Evolutionary conservation across 768 basidiomycete species (phyloP).

Genomic region (Coprinopsis sp.): DNA sequence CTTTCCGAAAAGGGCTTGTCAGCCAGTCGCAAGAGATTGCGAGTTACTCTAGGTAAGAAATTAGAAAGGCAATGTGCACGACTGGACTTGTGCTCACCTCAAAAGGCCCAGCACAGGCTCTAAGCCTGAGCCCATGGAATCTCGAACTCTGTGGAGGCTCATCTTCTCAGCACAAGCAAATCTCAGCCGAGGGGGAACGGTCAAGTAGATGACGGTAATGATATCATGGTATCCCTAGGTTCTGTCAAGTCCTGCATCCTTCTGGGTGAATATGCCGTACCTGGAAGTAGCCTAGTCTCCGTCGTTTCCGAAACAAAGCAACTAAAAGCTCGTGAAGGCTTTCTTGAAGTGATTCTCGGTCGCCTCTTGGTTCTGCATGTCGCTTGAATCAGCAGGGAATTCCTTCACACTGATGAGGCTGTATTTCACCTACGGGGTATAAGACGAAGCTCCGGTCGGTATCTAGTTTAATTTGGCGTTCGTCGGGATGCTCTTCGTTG

Average conservation of each 20-base stretch:
- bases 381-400: neutral
- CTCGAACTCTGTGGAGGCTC: constrained; percentile 73
- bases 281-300: constrained; percentile 80
- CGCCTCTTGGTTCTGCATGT: constrained; percentile 19
- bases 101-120: constrained; percentile 83
- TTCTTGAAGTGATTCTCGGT: constrained; percentile 55
- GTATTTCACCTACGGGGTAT: constrained; percentile 76
- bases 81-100: constrained; percentile 38
- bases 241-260: neutral
- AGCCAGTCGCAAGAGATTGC: constrained; percentile 63
- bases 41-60: constrained; percentile 66
- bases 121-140: constrained; percentile 82
- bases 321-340: constrained; percentile 72
- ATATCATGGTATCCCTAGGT: constrained; percentile 89
- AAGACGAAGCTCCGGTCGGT: constrained; percentile 91
- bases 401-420: constrained; percentile 1
- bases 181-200: constrained; percentile 57
- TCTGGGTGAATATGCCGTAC: constrained; percentile 27
- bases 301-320: constrained; percentile 66
- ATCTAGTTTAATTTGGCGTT: constrained; percentile 83
- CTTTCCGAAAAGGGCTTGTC: constrained; percentile 68
- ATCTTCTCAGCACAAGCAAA: constrained; percentile 62
- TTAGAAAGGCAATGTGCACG: too few species aligned
- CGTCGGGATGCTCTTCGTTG: constrained; percentile 55
- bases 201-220: constrained; percentile 75